Evolutionary conservation across 768 basidiomycete species (phyloP).

Genomic region (Podaxis rugospora): DNA sequence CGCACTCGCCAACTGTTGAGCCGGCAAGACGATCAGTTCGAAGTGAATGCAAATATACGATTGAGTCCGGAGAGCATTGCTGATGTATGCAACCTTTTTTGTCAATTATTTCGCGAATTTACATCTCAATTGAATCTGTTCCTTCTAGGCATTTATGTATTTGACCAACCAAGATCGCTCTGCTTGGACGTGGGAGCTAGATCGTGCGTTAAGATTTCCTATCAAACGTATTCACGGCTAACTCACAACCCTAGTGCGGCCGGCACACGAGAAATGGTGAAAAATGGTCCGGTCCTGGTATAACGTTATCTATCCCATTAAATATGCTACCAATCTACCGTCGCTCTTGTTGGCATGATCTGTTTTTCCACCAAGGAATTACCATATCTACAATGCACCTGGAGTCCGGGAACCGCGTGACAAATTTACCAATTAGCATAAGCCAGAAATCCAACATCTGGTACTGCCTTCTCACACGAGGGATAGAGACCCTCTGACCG

Average conservation of each 20-base stretch:
- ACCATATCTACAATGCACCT: too few species aligned
- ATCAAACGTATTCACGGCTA: neutral
- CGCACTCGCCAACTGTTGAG: slow-evolving; percentile 19
- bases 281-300: neutral
- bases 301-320: neutral
- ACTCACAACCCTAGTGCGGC: slow-evolving; percentile 28
- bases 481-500: too few species aligned
- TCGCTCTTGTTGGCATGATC: too few species aligned
- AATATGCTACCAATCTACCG: too few species aligned
- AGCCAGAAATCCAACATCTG: too few species aligned
- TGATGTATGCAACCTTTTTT: slow-evolving; percentile 36
- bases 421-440: too few species aligned
- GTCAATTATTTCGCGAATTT: neutral
- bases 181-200: slow-evolving; percentile 78
- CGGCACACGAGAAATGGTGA: slow-evolving; percentile 44
- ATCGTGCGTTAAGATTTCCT: slow-evolving; percentile 47
- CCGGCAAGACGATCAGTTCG: slow-evolving; percentile 31
- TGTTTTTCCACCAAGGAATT: too few species aligned
- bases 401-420: too few species aligned
- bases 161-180: slow-evolving; percentile 68
- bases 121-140: neutral
- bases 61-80: slow-evolving; percentile 70
- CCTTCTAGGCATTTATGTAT: slow-evolving; percentile 54
- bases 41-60: slow-evolving; percentile 38
- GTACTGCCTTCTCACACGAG: too few species aligned